Evolutionary conservation across 2,329 filamentous ascomycete species (phyloP).

Genomic region (Tolypocladium ophioglossoides): DNA sequence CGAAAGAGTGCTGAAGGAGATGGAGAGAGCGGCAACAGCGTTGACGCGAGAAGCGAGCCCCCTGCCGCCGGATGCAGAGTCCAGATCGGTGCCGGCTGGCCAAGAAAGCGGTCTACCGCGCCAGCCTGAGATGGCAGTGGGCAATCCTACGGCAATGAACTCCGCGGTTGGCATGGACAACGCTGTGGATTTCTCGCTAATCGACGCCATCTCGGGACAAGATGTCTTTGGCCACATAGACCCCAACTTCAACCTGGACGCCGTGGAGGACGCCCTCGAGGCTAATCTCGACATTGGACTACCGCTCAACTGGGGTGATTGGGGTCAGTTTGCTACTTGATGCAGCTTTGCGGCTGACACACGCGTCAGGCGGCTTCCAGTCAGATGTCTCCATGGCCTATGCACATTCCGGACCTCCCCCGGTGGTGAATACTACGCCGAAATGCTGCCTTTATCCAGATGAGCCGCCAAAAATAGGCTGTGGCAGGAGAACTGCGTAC

Average conservation of each 20-base stretch:
- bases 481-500: not conserved
- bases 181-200: conserved; percentile 28
- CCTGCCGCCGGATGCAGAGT: conserved; percentile 8
- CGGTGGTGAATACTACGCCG: not conserved
- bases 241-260: conserved; percentile 41
- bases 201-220: conserved; percentile 35
- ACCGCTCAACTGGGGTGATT: conserved; percentile 40
- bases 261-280: conserved; percentile 43
- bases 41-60: conserved; percentile 26
- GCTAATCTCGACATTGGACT: conserved; percentile 43
- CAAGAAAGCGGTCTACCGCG: conserved; percentile 1
- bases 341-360: not conserved
- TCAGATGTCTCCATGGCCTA: not conserved
- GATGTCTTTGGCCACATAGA: conserved; percentile 46
- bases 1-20: conserved; percentile 42
- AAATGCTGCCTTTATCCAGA: too few species aligned
- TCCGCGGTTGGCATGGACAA: conserved; percentile 19
- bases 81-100: conserved; percentile 7
- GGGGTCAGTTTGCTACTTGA: conserved; percentile 26
- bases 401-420: not conserved
- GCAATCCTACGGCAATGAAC: conserved; percentile 16
- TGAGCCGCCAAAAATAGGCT: not conserved
- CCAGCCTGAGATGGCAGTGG: conserved; percentile 8
- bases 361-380: not conserved
- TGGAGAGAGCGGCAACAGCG: conserved; percentile 41